Conservation (phyloP, 2,329 filamentous ascomycete species). For the Apiospora pterosperma region DNA sequence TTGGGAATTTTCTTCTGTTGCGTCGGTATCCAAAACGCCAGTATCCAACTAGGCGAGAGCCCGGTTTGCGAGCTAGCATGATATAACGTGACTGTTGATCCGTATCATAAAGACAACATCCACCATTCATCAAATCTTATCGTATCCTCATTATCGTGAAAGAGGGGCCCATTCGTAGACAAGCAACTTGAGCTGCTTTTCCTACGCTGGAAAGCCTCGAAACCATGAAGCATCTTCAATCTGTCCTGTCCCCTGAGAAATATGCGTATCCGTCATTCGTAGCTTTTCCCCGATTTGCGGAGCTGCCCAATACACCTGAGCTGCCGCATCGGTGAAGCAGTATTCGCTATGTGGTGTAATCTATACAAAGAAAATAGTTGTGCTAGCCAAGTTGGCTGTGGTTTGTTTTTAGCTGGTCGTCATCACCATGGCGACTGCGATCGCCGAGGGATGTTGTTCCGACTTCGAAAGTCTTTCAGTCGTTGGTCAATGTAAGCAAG, state of each 20-base stretch:
- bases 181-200: neutral
- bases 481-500: slow-evolving; percentile 58
- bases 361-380: slow-evolving; percentile 2
- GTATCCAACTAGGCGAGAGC: neutral
- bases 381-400: neutral
- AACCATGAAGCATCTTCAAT: slow-evolving; percentile 8
- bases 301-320: neutral
- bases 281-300: neutral
- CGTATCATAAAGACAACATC: slow-evolving; percentile 12
- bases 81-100: neutral
- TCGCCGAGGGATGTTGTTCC: slow-evolving; percentile 36
- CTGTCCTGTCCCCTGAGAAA: slow-evolving; percentile 3
- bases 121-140: slow-evolving; percentile 21
- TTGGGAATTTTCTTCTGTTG: neutral
- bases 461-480: slow-evolving; percentile 50
- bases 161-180: neutral
- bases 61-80: neutral
- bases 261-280: neutral
- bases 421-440: slow-evolving; percentile 47
- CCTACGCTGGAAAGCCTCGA: slow-evolving; percentile 16
- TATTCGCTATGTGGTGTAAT: neutral
- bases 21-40: neutral
- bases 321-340: neutral
- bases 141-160: slow-evolving; percentile 23
- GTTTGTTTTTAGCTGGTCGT: neutral